Base-by-base conservation (phyloP, 2,329 filamentous ascomycete species). In the Clonostachys byssicola region DNA sequence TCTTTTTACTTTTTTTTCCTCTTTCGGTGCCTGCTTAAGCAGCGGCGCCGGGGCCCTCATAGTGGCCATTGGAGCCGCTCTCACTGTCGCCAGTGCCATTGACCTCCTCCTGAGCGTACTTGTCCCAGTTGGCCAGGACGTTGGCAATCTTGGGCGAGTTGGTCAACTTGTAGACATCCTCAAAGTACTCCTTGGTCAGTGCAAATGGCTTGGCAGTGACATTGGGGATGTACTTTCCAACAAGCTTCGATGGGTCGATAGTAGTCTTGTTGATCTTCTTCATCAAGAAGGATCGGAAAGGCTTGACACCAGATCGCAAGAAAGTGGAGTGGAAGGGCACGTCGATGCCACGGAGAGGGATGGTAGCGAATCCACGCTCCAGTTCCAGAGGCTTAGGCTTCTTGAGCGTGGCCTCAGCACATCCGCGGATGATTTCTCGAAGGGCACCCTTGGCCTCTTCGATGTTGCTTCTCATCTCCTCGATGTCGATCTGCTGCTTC, bases 231-330 rank as follows among this genome's bases (percentile, higher is more conserved):
- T 99, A 99, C 74, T 99, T 99, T 61, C 94, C 94, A 56, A 99
- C 81, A 61, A 99, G 74, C 79, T 97, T 97, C 66, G 89, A 88
- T 6, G 94, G 94, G 67, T 99, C 94, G 67, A 99, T 97, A 46
- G 89, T 95, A 20, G 92, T 96, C 83, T 95, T 96, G 80, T 97
- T 91, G 75, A 99, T 97, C 83, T 99, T 99, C 88, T 97, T 99
- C 59, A 97, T 86, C 65, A 99, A 71, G 83, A 99, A 99, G 41
- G 86, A 92, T 56, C 94, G 83, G 90, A 99, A 99, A 42, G 95
- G 94, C 80, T 99, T 99, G 69, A 99, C 94, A 60, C 94, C 95
- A 38, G 91, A 96, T 47, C 95, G 89, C 72, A 99, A 74, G 80
- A 99, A 99, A 16, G 94, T 99, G 58, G 88, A 94, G 80, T 99